These are phyloP conservation scores for Bolboschoenus planiculmis DNA, from an alignment of 176 grass and related monocot genomes.

Conservation along the genomic window DNA sequence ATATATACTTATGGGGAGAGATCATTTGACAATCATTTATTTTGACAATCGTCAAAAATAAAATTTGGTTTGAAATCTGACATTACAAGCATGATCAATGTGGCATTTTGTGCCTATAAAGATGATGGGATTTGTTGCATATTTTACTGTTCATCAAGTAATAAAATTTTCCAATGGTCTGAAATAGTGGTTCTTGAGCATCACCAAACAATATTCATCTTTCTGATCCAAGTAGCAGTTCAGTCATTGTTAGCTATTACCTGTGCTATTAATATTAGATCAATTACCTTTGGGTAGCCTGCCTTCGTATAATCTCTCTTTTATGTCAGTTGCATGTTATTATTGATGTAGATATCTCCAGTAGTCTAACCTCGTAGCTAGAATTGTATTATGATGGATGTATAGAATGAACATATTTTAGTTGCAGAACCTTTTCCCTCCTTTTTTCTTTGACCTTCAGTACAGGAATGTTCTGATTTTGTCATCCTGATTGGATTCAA, in stretches of 20 bases:
- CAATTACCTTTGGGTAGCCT: background rate
- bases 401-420: background rate
- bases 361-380: background rate
- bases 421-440: background rate
- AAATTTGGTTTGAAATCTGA: background rate
- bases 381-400: background rate
- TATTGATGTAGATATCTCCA: background rate
- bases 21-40: background rate
- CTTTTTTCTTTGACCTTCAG: background rate
- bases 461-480: constrained; percentile 11
- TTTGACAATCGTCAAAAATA: background rate
- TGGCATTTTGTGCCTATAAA: background rate
- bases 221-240: background rate
- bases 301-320: background rate
- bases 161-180: background rate
- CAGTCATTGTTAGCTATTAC: background rate
- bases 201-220: background rate
- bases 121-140: background rate
- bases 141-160: background rate
- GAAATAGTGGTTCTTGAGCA: background rate
- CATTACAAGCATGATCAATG: background rate
- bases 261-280: background rate
- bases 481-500: constrained; percentile 11
- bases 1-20: background rate
- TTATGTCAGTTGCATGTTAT: background rate